Evolutionary conservation across 148 eudicot species (phyloP), one percentile per base, ranked within the genome.

Genomic region (Drosera capensis): DNA sequence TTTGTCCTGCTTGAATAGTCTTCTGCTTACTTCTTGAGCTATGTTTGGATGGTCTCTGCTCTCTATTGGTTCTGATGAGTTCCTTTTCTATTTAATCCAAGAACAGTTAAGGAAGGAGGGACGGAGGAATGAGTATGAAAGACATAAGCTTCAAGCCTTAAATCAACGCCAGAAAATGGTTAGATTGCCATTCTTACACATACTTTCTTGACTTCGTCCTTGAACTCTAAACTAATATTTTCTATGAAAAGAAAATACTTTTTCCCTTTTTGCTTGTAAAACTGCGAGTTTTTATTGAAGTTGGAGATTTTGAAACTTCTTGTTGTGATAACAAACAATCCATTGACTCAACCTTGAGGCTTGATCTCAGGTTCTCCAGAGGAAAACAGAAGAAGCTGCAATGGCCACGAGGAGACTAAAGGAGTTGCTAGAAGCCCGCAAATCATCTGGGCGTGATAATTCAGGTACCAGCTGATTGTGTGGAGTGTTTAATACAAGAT

Each of bases 371-470:
- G 99, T 92, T 60, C 99, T 92, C 49, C 99, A 92, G 63, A 78
- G 99, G 61, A 92, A 92, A 64, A 81, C 99, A 23, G 99, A 92
- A 69, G 99, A 92, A 67, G 99, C 99, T 70, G 86, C 95, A 64
- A 77, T 81, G 86, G 99, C 99, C 41, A 92, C 99, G 55, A 92
- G 81, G 77, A 76, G 95, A 71, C 60, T 92, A 52, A 92, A 92
- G 66, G 99, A 92, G 58, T 67, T 92, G 71, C 71, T 92, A 44
- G 99, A 92, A 67, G 88, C 95, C 40, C 99, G 95, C 42, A 85
- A 92, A 67, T 69, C 78, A 23, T 63, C 87, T 61, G 45, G 66
- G 40, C 99, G 95, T 26, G 99, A 92, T 57, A 70, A 46, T 59
- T 65, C 93, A 35, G 95, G 99, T 90, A 71, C 25, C 44, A 54